Evolutionary conservation across 176 grass and related monocot species (phyloP).

Genomic region (Tillandsia leiboldiana): DNA sequence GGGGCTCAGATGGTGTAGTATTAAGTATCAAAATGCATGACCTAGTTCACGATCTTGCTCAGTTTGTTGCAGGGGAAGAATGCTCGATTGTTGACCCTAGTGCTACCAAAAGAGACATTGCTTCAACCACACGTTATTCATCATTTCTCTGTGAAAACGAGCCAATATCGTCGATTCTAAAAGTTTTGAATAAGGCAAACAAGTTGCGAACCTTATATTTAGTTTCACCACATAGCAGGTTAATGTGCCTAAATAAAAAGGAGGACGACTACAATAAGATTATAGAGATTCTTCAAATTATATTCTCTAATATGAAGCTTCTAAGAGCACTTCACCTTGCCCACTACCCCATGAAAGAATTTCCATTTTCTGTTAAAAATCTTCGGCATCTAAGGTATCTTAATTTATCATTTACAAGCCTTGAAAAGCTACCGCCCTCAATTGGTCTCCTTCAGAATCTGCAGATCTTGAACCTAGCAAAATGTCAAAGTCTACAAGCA

Average conservation of each 20-base stretch:
- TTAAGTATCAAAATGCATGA: not conserved
- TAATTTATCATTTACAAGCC: not conserved
- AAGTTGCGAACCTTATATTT: not conserved
- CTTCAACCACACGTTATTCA: not conserved
- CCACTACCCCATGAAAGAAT: not conserved
- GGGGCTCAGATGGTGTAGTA: not conserved
- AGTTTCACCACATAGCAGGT: not conserved
- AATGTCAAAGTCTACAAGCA: not conserved
- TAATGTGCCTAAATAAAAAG: not conserved
- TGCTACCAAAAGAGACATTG: not conserved
- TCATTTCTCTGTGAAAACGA: not conserved
- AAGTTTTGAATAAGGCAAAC: not conserved
- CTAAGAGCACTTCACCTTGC: not conserved
- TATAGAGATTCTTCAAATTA: not conserved
- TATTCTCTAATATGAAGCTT: not conserved
- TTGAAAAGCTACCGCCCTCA: not conserved
- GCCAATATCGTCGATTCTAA: not conserved
- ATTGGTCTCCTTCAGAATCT: not conserved
- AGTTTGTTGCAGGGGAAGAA: constrained; percentile 17
- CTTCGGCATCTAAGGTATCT: not conserved
- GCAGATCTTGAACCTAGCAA: not conserved
- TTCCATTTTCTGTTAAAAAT: not conserved
- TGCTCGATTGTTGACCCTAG: not conserved
- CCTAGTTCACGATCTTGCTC: constrained; percentile 18
- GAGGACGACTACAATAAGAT: not conserved